Conservation (phyloP, 2,329 filamentous ascomycete species). For the Verticillium nonalfalfae region DNA sequence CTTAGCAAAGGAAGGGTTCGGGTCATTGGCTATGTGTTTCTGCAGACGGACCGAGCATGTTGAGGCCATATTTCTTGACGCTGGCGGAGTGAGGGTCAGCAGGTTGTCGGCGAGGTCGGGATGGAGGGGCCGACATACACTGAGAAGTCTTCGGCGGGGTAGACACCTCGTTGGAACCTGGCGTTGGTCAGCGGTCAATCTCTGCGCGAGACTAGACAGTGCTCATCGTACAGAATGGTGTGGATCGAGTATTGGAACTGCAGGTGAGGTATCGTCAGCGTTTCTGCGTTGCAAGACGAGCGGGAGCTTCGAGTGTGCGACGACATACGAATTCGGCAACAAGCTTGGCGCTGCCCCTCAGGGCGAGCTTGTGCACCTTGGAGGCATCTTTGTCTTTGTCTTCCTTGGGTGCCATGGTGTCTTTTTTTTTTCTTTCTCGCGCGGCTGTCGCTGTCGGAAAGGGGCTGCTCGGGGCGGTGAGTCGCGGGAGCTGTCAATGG, state of each 20-base stretch:
- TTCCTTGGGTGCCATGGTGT: conserved; percentile 12
- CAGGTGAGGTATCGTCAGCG: conserved; percentile 9
- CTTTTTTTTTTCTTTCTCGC: not conserved
- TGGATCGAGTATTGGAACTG: conserved; percentile 98
- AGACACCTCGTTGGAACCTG: conserved; percentile 78
- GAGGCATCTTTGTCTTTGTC: conserved; percentile 50
- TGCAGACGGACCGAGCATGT: conserved; percentile 68
- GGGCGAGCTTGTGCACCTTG: conserved; percentile 89
- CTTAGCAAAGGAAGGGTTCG: not conserved
- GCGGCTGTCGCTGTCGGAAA: not conserved
- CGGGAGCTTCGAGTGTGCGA: not conserved
- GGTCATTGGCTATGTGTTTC: not conserved
- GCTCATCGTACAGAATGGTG: conserved; percentile 71
- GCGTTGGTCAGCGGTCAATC: not conserved
- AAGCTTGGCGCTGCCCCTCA: conserved; percentile 78
- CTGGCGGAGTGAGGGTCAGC: conserved; percentile 12
- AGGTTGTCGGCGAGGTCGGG: not conserved
- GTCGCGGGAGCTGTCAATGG: not conserved
- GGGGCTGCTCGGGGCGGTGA: not conserved
- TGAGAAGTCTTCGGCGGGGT: conserved; percentile 95
- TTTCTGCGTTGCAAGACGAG: not conserved
- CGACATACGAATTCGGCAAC: conserved; percentile 87
- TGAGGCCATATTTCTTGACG: conserved; percentile 98
- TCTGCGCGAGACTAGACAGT: not conserved
- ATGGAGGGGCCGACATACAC: conserved; percentile 48